Evolutionary conservation across 2,329 filamentous ascomycete genomes (phyloP).

Genomic region (Talaromyces sp.): DNA sequence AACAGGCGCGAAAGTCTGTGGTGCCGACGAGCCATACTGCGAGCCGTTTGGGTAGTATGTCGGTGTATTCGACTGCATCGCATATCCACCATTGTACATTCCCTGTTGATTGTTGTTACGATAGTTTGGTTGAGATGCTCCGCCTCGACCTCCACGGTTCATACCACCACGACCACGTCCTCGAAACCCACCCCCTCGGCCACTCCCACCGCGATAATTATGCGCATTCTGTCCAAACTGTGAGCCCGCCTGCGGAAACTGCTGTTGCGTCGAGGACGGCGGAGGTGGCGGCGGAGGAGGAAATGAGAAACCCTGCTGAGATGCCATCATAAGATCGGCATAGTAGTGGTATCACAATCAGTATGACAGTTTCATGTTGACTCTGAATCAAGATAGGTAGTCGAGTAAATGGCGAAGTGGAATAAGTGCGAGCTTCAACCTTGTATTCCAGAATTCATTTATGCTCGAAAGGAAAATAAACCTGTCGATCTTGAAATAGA

Average conservation of each 20-base stretch:
- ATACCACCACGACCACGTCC: constrained; percentile 37
- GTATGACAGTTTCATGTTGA: constrained; percentile 7
- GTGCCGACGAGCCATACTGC: background rate
- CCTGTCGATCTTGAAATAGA: constrained; percentile 5
- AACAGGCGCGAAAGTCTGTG: constrained; percentile 16
- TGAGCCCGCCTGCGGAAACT: constrained; percentile 21
- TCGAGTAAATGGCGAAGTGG: background rate
- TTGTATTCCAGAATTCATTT: background rate
- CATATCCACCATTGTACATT: constrained; percentile 28
- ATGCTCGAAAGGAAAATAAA: background rate
- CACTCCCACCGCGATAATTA: constrained; percentile 26
- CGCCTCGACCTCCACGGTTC: constrained; percentile 26
- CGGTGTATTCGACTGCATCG: constrained; percentile 22
- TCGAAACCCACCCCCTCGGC: constrained; percentile 27
- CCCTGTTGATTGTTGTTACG: constrained; percentile 22
- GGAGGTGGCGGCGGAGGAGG: constrained; percentile 46
- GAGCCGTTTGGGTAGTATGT: background rate
- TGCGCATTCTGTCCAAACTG: constrained; percentile 26
- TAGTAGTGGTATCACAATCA: background rate
- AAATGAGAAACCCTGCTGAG: constrained; percentile 44
- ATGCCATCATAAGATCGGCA: constrained; percentile 33
- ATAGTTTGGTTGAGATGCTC: constrained; percentile 27
- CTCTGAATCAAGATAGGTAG: background rate
- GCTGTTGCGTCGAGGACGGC: constrained; percentile 20
- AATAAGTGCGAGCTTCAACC: background rate